phyloP scores from a whole-genome alignment of 2,329 filamentous ascomycete species.

The Clarireedia monteithiana region DNA sequence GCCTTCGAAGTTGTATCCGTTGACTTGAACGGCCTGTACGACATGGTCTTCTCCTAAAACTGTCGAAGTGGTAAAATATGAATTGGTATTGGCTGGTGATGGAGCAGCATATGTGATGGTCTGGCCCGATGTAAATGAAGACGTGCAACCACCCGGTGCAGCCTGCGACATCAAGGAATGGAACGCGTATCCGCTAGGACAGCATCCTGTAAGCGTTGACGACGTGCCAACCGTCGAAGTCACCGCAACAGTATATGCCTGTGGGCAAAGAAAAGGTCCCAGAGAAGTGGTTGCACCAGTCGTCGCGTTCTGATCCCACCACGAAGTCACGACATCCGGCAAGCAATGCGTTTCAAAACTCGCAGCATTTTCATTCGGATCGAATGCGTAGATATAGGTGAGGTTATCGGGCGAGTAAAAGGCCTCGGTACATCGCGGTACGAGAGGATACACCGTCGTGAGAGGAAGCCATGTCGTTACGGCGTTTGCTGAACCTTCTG shows the following conservation, averaged over 20 bases:
- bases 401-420: neutral
- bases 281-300: neutral
- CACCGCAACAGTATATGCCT: neutral
- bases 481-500: neutral
- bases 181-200: neutral
- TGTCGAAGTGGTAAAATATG: neutral
- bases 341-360: neutral
- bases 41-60: neutral
- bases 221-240: neutral
- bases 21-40: neutral
- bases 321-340: neutral
- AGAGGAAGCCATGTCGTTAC: conserved; percentile 6
- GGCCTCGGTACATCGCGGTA: neutral
- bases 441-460: conserved; percentile 2
- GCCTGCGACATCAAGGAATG: neutral
- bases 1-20: conserved; percentile 6
- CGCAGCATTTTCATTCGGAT: neutral
- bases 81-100: neutral
- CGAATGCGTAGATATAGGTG: neutral
- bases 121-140: neutral
- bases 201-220: neutral
- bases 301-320: conserved; percentile 1
- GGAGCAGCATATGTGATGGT: neutral
- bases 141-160: neutral
- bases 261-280: conserved; percentile 4